Base-by-base conservation (phyloP, 2,329 filamentous ascomycete genomes). In the Pseudogymnoascus destructans region DNA sequence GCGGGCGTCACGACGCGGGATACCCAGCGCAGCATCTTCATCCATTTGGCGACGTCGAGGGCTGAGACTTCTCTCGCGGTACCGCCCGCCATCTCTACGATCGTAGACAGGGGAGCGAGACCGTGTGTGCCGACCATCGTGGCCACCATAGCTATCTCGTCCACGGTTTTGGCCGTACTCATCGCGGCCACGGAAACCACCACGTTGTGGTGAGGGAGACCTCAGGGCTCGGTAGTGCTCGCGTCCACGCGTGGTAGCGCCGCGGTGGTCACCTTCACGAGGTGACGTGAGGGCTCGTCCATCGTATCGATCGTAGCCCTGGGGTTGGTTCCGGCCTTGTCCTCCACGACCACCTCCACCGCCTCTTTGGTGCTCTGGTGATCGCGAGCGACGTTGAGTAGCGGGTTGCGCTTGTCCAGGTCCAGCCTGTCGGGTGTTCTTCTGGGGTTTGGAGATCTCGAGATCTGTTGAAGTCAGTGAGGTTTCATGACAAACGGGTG, bases 401-500 rank as follows among this genome's bases (percentile, higher is more conserved):
- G 27, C 21, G 9, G 15, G 46, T 17, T 64, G 70, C 13, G 46
- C 32, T 21, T 64, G 61, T 49, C 19, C 40, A 13, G 40, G 13
- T 11, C 40, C 40, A 5, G 64, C 75, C 55, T 84, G 84, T 57
- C 83, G 81, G 54, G 83, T 87, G 66, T 86, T 89, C 66, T 89
- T 89, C 69, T 95, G 90, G 3, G 86, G 82, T 61, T 92, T 92
- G 5, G 91, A 95, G 36, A 95, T 82, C 69, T 96, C 91, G 17
- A 96, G 80, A 69, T 95, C 89, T 93, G 62, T 3, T 23, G 40
- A 30, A 15, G 64, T 74, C 62, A 76, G 71, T 58, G 58, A 55
- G 13, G 30, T 7, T 35, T 25, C 40, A 38, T 32, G 11, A 15
- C 38, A 40, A 8, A 27, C n/a, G 21, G 9, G 46, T 52, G 21